Base-by-base conservation (phyloP, 129 eudicot genomes). In the Flaveria brownii region DNA sequence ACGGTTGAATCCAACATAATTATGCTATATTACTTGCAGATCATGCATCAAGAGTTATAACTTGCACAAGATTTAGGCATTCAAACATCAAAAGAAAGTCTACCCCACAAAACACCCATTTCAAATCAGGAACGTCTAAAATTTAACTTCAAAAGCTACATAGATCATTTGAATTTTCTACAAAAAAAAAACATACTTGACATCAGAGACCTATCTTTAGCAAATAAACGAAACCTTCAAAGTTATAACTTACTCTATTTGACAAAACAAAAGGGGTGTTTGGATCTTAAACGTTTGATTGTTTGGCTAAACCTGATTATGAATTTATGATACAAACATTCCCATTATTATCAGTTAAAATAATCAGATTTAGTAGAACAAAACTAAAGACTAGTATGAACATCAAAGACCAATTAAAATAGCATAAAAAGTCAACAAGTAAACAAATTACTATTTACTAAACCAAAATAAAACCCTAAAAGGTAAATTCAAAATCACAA, bases 131-230 rank as follows among this genome's bases (percentile, higher is more conserved):
- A 59, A 20, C 9, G 49, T 63, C 33, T 5, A 46, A 5, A 28
- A 1, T 47, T 13, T 66, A 39, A 66, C 74, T 67, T 52, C 67
- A 50, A 30, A 76, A 49, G 22, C 52, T 20, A 65, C 66, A 66
- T 20, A 17, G 3, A 76, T 49, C 17, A 26, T 76, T 33, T 13
- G 11, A 36, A 50, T 64, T 72, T 47, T 28, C 51, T 75, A 49
- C 20, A 12, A 0, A 64, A 30, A 30, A 30, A 28, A 46, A 7
- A 33, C 17, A 64, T 36, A 65, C 5, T 11, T 64, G 23, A 50
- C 42, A 65, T 30, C 41, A 42, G 9, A 73, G 42, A 6, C 50
- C 65, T 16, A 76, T 63, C 51, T 76, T 68, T 65, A 76, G 80
- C 65, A 64, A 50, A 5, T 64, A 11, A 41, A 47, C 65, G 18